Conservation (phyloP, 495 filamentous ascomycete genomes). For the Aspergillus hancockii region DNA sequence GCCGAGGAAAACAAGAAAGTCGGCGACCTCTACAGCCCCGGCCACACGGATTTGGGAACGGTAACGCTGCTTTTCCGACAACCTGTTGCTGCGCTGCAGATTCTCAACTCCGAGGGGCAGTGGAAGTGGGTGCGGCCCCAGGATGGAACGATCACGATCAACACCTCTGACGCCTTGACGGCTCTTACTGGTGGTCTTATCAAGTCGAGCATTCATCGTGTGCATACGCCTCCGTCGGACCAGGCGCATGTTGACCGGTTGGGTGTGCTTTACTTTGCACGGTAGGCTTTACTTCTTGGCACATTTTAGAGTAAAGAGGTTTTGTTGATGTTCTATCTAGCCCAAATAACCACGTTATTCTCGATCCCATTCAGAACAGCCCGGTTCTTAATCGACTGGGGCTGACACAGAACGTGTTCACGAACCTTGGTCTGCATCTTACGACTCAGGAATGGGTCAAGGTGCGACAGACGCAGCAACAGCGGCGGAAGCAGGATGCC, state of each 20-base stretch:
- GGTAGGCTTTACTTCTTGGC: constrained; percentile 15
- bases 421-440: constrained; percentile 34
- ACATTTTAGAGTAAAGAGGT: not conserved
- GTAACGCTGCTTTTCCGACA: constrained; percentile 48
- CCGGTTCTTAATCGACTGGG: constrained; percentile 44
- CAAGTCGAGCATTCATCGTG: constrained; percentile 55
- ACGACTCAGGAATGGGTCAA: constrained; percentile 39
- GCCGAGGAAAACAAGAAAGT: constrained; percentile 43
- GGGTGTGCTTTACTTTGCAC: constrained; percentile 49
- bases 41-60: constrained; percentile 43
- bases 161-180: constrained; percentile 52
- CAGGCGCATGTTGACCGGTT: constrained; percentile 54
- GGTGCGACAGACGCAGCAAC: constrained; percentile 41
- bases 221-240: constrained; percentile 50
- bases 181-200: constrained; percentile 49
- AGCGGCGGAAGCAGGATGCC: constrained; percentile 41
- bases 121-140: constrained; percentile 48
- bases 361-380: constrained; percentile 47
- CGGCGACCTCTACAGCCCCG: constrained; percentile 33
- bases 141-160: constrained; percentile 54
- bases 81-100: constrained; percentile 52
- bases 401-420: constrained; percentile 34
- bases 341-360: constrained; percentile 38
- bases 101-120: constrained; percentile 33
- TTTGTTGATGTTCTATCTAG: constrained; percentile 10